These are phyloP conservation scores for Penicillium desertorum DNA, from an alignment of 495 filamentous ascomycete genomes.

Conservation along the genomic window DNA sequence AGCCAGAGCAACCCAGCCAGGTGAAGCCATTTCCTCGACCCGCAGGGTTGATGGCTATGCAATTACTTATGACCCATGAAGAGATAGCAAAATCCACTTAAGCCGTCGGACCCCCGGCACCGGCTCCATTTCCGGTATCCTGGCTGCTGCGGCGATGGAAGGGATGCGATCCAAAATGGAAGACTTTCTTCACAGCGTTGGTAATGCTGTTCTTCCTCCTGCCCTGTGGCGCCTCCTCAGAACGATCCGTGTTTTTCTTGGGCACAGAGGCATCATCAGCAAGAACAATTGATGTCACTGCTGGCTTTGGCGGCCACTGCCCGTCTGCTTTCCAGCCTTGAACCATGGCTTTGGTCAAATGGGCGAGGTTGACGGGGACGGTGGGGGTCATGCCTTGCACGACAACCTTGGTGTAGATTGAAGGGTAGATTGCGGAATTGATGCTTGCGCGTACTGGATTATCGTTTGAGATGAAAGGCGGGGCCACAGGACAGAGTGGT, in stretches of 20 bases:
- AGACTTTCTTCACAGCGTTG: slow-evolving; percentile 46
- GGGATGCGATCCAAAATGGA: slow-evolving; percentile 42
- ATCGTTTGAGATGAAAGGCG: slow-evolving; percentile 63
- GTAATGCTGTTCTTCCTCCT: slow-evolving; percentile 42
- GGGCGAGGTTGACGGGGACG: slow-evolving; percentile 81
- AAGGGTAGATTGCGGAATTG: slow-evolving; percentile 66
- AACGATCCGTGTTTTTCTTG: slow-evolving; percentile 20
- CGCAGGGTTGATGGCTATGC: slow-evolving; percentile 4
- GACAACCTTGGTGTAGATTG: slow-evolving; percentile 87
- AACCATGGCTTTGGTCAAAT: slow-evolving; percentile 79
- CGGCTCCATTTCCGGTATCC: slow-evolving; percentile 18
- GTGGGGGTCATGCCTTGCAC: slow-evolving; percentile 72
- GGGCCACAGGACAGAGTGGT: slow-evolving; percentile 58
- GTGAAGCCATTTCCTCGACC: background rate
- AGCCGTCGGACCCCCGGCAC: slow-evolving; percentile 12
- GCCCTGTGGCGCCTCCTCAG: slow-evolving; percentile 23
- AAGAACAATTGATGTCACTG: slow-evolving; percentile 35
- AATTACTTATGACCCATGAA: slow-evolving; percentile 4
- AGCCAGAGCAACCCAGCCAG: slow-evolving; percentile 2
- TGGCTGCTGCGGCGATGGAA: slow-evolving; percentile 45
- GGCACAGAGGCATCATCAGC: slow-evolving; percentile 33
- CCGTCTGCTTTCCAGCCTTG: slow-evolving; percentile 92
- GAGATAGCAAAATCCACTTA: slow-evolving; percentile 3
- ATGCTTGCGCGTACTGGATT: slow-evolving; percentile 75
- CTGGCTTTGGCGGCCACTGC: slow-evolving; percentile 81